A percentile compares a stretch with the other conserved stretches of the same genome.
These are phyloP conservation scores for Silene coronaria DNA, from an alignment of 179 eudicot genomes.

Conservation along the genomic window DNA sequence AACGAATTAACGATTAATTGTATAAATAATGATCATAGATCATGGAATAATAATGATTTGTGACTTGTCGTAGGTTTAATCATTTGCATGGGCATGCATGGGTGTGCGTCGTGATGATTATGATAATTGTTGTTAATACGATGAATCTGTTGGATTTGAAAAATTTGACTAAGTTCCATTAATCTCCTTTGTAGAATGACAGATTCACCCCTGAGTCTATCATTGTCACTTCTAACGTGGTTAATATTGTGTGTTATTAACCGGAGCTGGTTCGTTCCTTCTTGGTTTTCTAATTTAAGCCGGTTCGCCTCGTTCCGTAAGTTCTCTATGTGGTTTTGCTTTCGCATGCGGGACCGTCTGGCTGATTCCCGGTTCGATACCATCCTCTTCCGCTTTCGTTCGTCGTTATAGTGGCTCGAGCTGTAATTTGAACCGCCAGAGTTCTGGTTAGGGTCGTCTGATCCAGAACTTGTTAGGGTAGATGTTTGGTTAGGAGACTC, in stretches of 20 bases:
- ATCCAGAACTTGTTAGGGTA: slow-evolving; percentile 10
- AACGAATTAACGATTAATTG: not conserved
- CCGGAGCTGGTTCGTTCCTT: slow-evolving; percentile 47
- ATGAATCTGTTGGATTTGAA: slow-evolving; percentile 39
- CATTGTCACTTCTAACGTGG: slow-evolving; percentile 41
- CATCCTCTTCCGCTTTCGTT: slow-evolving; percentile 62
- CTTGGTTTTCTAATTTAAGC: slow-evolving; percentile 44
- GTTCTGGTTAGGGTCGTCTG: slow-evolving; percentile 24
- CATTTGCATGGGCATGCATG: slow-evolving; percentile 23
- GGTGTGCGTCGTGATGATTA: not conserved
- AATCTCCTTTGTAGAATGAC: slow-evolving; percentile 47
- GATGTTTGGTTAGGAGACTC: slow-evolving; percentile 7
- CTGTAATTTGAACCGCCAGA: slow-evolving; percentile 9
- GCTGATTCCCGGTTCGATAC: slow-evolving; percentile 82
- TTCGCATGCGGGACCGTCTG: slow-evolving; percentile 70
- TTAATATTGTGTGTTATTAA: slow-evolving; percentile 32
- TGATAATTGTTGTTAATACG: slow-evolving; percentile 20
- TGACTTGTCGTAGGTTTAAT: slow-evolving; percentile 14
- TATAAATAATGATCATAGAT: not conserved
- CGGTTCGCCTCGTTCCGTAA: slow-evolving; percentile 48
- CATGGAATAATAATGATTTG: not conserved
- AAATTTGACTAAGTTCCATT: slow-evolving; percentile 37
- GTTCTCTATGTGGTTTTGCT: slow-evolving; percentile 65
- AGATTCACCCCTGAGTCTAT: slow-evolving; percentile 44
- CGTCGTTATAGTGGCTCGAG: slow-evolving; percentile 30